These are phyloP conservation scores for Platanthera zijinensis DNA, from an alignment of 106 monocot genomes.

Conservation along the genomic window DNA sequence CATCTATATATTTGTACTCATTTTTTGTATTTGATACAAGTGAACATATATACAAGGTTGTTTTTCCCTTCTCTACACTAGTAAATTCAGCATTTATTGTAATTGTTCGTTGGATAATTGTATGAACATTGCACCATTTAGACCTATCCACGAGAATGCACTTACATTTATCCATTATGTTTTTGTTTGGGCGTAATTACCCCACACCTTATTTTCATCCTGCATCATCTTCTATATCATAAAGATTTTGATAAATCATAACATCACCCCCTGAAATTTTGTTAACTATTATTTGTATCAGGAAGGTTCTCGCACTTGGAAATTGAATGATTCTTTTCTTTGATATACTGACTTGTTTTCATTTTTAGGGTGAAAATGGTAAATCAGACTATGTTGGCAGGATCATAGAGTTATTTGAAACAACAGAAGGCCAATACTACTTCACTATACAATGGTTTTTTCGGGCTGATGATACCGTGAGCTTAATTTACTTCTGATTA, in stretches of 20 bases:
- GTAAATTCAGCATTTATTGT: too few relatives aligned
- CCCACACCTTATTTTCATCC: too few relatives aligned
- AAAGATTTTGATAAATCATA: neutral
- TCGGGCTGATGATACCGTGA: constrained; percentile 76
- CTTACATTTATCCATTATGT: too few relatives aligned
- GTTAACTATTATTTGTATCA: neutral
- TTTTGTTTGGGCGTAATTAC: too few relatives aligned
- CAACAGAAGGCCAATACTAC: constrained; percentile 44
- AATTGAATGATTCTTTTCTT: neutral
- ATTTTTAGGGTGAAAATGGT: constrained; percentile 42
- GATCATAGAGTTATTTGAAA: constrained; percentile 82
- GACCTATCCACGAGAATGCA: too few relatives aligned
- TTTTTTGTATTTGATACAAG: too few relatives aligned
- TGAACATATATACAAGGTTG: too few relatives aligned
- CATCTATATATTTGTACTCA: too few relatives aligned
- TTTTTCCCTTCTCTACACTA: too few relatives aligned
- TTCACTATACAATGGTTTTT: constrained; percentile 78
- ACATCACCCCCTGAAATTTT: neutral
- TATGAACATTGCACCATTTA: too few relatives aligned
- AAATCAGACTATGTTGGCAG: constrained; percentile 70
- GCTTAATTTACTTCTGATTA: constrained; percentile 13
- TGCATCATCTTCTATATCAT: too few relatives aligned
- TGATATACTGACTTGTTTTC: constrained; percentile 1
- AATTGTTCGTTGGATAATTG: too few relatives aligned
- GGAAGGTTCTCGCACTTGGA: constrained; percentile 4